Conservation (phyloP, 2,329 filamentous ascomycete genomes). For the Calonectria crousiana region DNA sequence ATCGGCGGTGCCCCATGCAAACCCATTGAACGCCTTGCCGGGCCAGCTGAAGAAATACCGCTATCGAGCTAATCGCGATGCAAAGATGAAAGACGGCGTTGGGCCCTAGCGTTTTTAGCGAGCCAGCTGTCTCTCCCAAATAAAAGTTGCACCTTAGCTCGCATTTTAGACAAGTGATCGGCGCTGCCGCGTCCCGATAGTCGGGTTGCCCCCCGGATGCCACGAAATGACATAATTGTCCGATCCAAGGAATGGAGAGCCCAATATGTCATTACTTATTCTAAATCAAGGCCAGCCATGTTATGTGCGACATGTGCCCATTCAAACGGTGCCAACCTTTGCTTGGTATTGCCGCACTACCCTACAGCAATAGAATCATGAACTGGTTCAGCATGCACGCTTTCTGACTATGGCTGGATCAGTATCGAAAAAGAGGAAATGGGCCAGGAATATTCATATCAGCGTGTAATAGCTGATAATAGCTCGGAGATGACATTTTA, state of each 20-base stretch:
- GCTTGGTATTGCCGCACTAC: neutral
- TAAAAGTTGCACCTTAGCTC: neutral
- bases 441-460: no score
- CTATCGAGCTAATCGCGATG: neutral
- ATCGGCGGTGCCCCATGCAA: no score
- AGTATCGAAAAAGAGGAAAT: neutral
- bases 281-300: neutral
- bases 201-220: neutral
- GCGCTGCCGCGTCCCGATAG: neutral
- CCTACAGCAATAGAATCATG: neutral
- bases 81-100: neutral
- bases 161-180: neutral
- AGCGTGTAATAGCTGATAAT: no score
- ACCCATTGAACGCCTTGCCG: neutral
- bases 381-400: neutral
- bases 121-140: neutral
- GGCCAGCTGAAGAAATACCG: neutral
- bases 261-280: neutral
- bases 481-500: no score
- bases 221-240: neutral
- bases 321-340: no score
- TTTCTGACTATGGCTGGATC: neutral
- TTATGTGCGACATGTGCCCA: neutral
- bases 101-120: neutral
- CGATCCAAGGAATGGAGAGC: neutral